Conservation (phyloP, 805 yeast genomes). For the Candida alai region DNA sequence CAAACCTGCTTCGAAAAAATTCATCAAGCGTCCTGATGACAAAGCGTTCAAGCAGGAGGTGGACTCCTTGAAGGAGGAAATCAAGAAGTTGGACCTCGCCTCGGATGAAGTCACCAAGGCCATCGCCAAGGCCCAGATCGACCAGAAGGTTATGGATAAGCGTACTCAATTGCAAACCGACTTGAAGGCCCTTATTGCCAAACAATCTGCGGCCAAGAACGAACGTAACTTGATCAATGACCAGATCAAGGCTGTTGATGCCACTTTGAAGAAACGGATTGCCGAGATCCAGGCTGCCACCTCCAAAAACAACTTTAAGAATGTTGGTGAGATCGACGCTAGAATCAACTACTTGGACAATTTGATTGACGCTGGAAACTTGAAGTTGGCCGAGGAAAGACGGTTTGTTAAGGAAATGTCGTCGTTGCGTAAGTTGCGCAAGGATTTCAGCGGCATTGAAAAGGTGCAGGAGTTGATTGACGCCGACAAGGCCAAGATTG, state of each 20-base stretch:
- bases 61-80: conserved; percentile 52
- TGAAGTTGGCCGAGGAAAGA: conserved; percentile 90
- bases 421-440: conserved; percentile 72
- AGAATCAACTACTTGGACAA: conserved; percentile 66
- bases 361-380: conserved; percentile 69
- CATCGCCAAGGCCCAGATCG: conserved; percentile 41
- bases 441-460: conserved; percentile 71
- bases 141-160: conserved; percentile 26
- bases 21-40: conserved; percentile 73
- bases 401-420: conserved; percentile 80
- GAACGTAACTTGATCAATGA: conserved; percentile 54
- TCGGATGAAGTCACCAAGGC: conserved; percentile 51
- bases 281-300: conserved; percentile 69
- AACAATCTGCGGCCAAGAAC: conserved; percentile 46
- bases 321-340: conserved; percentile 63
- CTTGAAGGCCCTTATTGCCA: conserved; percentile 40
- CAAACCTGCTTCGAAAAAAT: conserved; percentile 42
- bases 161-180: conserved; percentile 31
- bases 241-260: conserved; percentile 69
- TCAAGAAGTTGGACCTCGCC: conserved; percentile 57
- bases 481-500: conserved; percentile 68
- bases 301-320: conserved; percentile 66
- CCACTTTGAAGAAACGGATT: conserved; percentile 67
- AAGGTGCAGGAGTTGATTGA: conserved; percentile 77
- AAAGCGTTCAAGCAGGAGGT: conserved; percentile 57